Percentiles rank a stretch among this genome's conserved stretches.
These are phyloP conservation scores for Euphorbia pulcherrima DNA, from an alignment of 345 rosid species.

Conservation along the genomic window DNA sequence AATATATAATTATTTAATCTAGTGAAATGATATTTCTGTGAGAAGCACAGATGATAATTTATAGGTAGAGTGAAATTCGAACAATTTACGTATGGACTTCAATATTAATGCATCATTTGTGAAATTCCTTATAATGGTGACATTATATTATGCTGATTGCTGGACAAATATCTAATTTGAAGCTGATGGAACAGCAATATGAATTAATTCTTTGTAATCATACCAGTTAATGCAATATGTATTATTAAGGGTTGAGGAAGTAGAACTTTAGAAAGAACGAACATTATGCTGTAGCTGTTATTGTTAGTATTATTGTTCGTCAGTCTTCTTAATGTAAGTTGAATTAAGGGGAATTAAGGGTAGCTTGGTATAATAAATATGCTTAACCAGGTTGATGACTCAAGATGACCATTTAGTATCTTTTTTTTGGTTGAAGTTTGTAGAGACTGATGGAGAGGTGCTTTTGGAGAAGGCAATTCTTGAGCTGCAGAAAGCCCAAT, in stretches of 20 bases:
- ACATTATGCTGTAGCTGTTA: conserved; percentile 1
- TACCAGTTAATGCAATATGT: not conserved
- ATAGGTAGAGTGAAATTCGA: not conserved
- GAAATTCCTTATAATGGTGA: not conserved
- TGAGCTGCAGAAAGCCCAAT: conserved; percentile 54
- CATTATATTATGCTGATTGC: not conserved
- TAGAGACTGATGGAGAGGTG: conserved; percentile 56
- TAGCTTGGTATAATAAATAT: not conserved
- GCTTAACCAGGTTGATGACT: not conserved
- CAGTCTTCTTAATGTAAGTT: not conserved
- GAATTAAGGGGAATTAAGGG: not conserved
- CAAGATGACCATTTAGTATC: not conserved
- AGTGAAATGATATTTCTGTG: no score
- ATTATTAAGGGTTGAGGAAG: not conserved
- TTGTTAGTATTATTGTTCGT: not conserved
- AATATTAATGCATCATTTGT: not conserved
- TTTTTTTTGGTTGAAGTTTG: conserved; percentile 53
- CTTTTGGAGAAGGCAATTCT: conserved; percentile 57
- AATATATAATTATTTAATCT: not conserved
- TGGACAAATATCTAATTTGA: not conserved
- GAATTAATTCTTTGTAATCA: not conserved
- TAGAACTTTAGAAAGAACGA: not conserved
- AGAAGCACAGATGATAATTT: not conserved
- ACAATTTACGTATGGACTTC: not conserved
- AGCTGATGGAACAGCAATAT: not conserved